Conservation (phyloP, 768 basidiomycete genomes). For the Lactifluus piperatus region DNA sequence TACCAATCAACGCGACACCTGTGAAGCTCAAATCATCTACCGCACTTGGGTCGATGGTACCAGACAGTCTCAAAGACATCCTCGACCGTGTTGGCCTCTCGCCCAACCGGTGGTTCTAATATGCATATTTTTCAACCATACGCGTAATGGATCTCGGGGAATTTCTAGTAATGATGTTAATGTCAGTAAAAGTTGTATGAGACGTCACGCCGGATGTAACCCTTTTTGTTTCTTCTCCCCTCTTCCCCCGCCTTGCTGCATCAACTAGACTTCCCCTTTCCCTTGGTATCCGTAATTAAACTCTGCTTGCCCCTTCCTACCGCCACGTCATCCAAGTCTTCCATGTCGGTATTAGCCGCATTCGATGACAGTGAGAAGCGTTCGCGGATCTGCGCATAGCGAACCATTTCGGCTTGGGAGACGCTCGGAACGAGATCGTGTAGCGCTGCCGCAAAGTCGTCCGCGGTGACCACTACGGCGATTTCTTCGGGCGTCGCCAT, state of each 20-base stretch:
- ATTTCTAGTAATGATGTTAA: slow-evolving; percentile 4
- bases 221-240: not conserved
- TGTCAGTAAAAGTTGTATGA: not conserved
- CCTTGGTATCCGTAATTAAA: not conserved
- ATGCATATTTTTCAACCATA: not conserved
- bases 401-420: slow-evolving; percentile 75
- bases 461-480: slow-evolving; percentile 60
- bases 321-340: slow-evolving; percentile 26
- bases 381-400: slow-evolving; percentile 66
- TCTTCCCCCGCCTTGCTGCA: too few relatives aligned
- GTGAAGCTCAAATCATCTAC: slow-evolving; percentile 35
- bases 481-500: slow-evolving; percentile 63
- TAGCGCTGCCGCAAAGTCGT: slow-evolving; percentile 74
- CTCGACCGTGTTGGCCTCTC: slow-evolving; percentile 47
- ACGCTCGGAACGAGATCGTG: slow-evolving; percentile 69
- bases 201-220: too few relatives aligned
- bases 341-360: slow-evolving; percentile 19
- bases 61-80: slow-evolving; percentile 43
- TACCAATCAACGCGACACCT: slow-evolving; percentile 41
- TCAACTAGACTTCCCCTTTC: not conserved
- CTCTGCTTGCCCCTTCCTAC: slow-evolving; percentile 27
- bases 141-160: not conserved
- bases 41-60: slow-evolving; percentile 39
- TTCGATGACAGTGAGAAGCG: slow-evolving; percentile 47
- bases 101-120: slow-evolving; percentile 49